Evolutionary conservation across 2,329 filamentous ascomycete genomes (phyloP).

Genomic region (Tolypocladium guangdongense): DNA sequence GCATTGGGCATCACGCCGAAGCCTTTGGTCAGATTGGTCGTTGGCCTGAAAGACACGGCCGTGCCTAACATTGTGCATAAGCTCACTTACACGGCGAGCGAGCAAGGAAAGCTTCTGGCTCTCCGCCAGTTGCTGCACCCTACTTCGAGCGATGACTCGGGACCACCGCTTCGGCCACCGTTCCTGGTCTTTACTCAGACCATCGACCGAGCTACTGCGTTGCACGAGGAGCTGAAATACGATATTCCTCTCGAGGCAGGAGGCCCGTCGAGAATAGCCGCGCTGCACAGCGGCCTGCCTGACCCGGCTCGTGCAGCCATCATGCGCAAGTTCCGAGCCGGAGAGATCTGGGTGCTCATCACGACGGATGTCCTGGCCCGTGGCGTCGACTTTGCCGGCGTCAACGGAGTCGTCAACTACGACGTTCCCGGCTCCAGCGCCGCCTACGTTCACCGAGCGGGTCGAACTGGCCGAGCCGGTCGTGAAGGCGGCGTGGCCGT

Average conservation of each 20-base stretch:
- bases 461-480: slow-evolving; percentile 80
- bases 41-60: slow-evolving; percentile 93
- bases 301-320: slow-evolving; percentile 65
- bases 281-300: slow-evolving; percentile 78
- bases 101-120: slow-evolving; percentile 86
- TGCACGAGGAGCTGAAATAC: slow-evolving; percentile 84
- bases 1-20: slow-evolving; percentile 24
- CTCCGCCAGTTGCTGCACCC: slow-evolving; percentile 84
- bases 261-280: slow-evolving; percentile 72
- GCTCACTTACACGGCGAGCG: slow-evolving; percentile 82
- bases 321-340: slow-evolving; percentile 82
- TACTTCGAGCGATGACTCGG: slow-evolving; percentile 41
- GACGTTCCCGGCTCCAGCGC: slow-evolving; percentile 89
- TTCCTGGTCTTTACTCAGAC: slow-evolving; percentile 96
- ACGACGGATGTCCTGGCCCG: slow-evolving; percentile 89
- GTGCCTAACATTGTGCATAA: slow-evolving; percentile 87
- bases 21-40: slow-evolving; percentile 70
- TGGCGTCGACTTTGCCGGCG: slow-evolving; percentile 86
- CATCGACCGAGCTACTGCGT: slow-evolving; percentile 76
- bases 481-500: slow-evolving; percentile 80
- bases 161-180: slow-evolving; percentile 62
- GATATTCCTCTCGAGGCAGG: slow-evolving; percentile 87
- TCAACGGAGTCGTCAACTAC: slow-evolving; percentile 96
- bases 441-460: slow-evolving; percentile 86
- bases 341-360: slow-evolving; percentile 92